Evolutionary conservation across 805 yeast genomes (phyloP), one percentile per base, ranked within the genome.

Genomic region (Metschnikowia baotianmanensis): DNA sequence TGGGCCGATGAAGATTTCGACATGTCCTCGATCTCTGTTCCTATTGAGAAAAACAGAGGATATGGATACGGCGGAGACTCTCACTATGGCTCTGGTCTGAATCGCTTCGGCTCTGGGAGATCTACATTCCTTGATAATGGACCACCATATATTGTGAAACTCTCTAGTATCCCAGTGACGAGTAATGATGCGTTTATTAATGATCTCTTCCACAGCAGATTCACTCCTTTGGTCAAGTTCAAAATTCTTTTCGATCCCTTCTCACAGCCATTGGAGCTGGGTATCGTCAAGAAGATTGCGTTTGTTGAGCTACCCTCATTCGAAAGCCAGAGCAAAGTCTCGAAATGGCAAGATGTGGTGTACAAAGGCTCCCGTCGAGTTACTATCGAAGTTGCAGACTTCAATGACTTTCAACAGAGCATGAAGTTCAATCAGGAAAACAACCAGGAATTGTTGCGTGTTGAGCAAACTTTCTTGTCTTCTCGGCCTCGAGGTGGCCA

Each of bases 101-200:
- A 28, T 25, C 31, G 46, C 8, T 40, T 13, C 16, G 48, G 46
- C 13, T 31, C 43, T 18, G 42, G 45, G 3, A 36, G 46, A 17
- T 40, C 46, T 2, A 15, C 42, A 7, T 47, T 38, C 13, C 34
- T 50, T 15, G 52, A 50, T 30, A 36, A 34, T 27, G 68, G 71
- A 0, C 84, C 86, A 1, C 90, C 90, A 2, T 83, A 70, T 56
- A 82, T 83, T 42, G 77, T 77, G 32, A 83, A 82, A 55, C 68
- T 85, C 39, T 58, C 76, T 6, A 78, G 80, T 45, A 58, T 85
- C 26, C 86, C 89, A 0, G 65, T 76, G 3, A 70, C 71, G 17
- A 71, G 80, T 26, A 70, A 76, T 37, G 71, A 76, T 17, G 64
- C 64, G 37, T 71, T 76, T 37, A 64, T 83, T 16, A 72, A 69